Evolutionary conservation across 768 basidiomycete genomes (phyloP).

Genomic region (Nidularia pulvinata): DNA sequence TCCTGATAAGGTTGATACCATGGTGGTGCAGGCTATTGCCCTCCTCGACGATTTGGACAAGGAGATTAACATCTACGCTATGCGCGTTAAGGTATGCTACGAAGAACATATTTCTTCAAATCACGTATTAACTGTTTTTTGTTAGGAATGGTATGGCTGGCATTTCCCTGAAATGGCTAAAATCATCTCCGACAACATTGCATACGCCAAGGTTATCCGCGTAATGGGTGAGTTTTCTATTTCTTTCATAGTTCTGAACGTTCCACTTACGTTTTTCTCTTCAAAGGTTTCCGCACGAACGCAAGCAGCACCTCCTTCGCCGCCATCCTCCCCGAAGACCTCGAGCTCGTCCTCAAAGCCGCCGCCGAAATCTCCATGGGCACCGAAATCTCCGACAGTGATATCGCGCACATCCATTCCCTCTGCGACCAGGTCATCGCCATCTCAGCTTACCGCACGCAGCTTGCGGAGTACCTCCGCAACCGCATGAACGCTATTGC

Average conservation of each 20-base stretch:
- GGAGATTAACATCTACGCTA: slow-evolving; percentile 99
- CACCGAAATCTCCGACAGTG: slow-evolving; percentile 97
- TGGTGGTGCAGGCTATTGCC: slow-evolving; percentile 99
- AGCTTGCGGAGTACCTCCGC: slow-evolving; percentile 94
- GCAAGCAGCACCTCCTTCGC: slow-evolving; percentile 86
- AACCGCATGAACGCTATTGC: slow-evolving; percentile 99
- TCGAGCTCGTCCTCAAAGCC: slow-evolving; percentile 92
- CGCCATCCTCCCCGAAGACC: slow-evolving; percentile 92
- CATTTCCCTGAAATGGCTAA: slow-evolving; percentile 99
- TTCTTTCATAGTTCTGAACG: not conserved
- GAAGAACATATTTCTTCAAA: slow-evolving; percentile 1
- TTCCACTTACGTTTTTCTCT: not conserved
- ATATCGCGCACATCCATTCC: slow-evolving; percentile 95
- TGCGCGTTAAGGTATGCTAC: slow-evolving; percentile 90
- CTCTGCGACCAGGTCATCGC: slow-evolving; percentile 98
- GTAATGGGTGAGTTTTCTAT: slow-evolving; percentile 69
- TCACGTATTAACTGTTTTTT: not conserved
- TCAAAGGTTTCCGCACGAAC: slow-evolving; percentile 98
- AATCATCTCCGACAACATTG: slow-evolving; percentile 96
- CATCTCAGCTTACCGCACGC: slow-evolving; percentile 92
- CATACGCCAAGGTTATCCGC: slow-evolving; percentile 94
- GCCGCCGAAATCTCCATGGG: slow-evolving; percentile 99
- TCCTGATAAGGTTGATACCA: slow-evolving; percentile 99
- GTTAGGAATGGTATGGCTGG: slow-evolving; percentile 99
- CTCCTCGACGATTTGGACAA: slow-evolving; percentile 98